Evolutionary conservation across 2,329 filamentous ascomycete genomes (phyloP), one percentile per base, ranked within the genome.

Genomic region (Drechslerella dactyloides): DNA sequence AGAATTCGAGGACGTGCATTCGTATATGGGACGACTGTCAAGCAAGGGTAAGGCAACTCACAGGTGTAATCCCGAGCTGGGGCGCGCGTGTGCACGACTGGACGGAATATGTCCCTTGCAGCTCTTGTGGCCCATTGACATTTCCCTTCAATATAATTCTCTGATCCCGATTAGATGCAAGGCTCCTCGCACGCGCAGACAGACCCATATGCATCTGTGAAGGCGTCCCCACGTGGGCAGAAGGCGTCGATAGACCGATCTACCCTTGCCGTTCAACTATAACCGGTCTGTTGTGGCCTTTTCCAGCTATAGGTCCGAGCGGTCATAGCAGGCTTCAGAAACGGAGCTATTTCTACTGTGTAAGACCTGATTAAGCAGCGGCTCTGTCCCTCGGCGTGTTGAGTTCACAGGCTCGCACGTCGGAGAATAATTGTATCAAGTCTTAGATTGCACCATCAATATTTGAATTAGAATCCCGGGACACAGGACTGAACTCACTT

Each of bases 361-460:
- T 42, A 42, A 42, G 37, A 42, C 11, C 37, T 42, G 11, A 42
- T 42, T 42, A 4, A 42, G 37, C 37, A 42, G 37, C 37, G 37
- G 37, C 37, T 42, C 37, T 13, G 33, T 15, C 37, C 11, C 13
- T 15, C 37, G 13, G 37, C 15, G n/a, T 13, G 11, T 17, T 42
- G 11, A n/a, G 37, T 15, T 13, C 11, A 42, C 11, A 4, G n/a
- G 3, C 37, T 4, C 4, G 3, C n/a, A 3, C 15, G 37, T 42
- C 37, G 37, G 37, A 42, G 37, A 42, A 42, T 42, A 42, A 42
- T 42, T 42, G 27, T 33, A 42, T 42, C 37, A 17, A 42, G 37
- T 42, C 37, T 42, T 42, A 42, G 37, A 42, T 42, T 42, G 37
- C 37, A 42, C 37, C 37, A 42, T 42, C n/a, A 5, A 17, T 42